Evolutionary conservation across 1,139 yeast species (phyloP).

Genomic region (Hemisphaericaspora lyxosophila): DNA sequence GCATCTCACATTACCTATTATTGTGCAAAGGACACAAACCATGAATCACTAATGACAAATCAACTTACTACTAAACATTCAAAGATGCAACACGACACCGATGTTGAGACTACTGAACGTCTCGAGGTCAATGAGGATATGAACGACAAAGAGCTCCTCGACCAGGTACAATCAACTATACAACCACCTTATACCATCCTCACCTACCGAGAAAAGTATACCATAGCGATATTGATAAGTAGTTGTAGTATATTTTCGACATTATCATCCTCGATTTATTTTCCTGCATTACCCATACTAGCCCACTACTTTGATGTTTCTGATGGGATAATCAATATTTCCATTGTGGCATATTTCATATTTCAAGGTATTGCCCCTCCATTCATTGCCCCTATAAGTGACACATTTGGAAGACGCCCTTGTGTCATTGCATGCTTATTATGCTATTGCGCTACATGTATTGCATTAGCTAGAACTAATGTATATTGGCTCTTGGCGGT

Average conservation of each 20-base stretch:
- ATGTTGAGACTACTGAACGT: not conserved
- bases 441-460: slow-evolving; percentile 20
- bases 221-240: slow-evolving; percentile 22
- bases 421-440: slow-evolving; percentile 51
- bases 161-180: not conserved
- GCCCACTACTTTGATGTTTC: slow-evolving; percentile 51
- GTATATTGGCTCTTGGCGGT: slow-evolving; percentile 28
- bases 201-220: slow-evolving; percentile 18
- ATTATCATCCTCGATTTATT: slow-evolving; percentile 68
- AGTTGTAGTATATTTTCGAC: slow-evolving; percentile 56
- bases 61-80: too few species aligned
- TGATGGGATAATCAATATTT: slow-evolving; percentile 56
- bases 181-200: slow-evolving; percentile 11
- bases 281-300: slow-evolving; percentile 65
- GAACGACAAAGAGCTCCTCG: not conserved
- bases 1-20: too few species aligned
- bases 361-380: slow-evolving; percentile 74
- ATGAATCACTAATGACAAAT: too few species aligned
- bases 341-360: slow-evolving; percentile 69
- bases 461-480: slow-evolving; percentile 25
- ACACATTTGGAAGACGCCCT: slow-evolving; percentile 68
- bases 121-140: not conserved
- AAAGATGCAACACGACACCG: not conserved
- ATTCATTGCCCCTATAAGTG: slow-evolving; percentile 64
- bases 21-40: too few species aligned